Evolutionary conservation across 2,329 filamentous ascomycete genomes (phyloP).

Genomic region (Rhytidhysteron rufulum): DNA sequence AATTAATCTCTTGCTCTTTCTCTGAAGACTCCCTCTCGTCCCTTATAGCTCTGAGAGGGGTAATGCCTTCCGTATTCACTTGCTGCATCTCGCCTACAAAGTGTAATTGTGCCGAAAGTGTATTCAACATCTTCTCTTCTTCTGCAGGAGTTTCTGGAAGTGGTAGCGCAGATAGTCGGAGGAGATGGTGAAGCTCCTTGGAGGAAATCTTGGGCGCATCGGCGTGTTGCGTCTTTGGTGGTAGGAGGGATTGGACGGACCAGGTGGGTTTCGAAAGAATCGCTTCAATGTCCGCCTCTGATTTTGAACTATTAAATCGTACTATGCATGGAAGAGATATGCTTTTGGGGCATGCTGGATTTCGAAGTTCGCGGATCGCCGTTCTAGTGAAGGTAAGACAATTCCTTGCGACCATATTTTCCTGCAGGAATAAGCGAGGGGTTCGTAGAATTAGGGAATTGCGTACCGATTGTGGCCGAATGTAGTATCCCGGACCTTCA

Average conservation of each 20-base stretch:
- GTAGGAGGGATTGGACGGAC: constrained; percentile 76
- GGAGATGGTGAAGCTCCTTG: constrained; percentile 73
- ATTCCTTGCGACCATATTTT: constrained; percentile 4
- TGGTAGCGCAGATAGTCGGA: constrained; percentile 85
- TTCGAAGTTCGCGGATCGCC: not conserved
- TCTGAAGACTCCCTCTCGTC: constrained; percentile 66
- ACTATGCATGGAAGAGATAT: not conserved
- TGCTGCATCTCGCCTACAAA: constrained; percentile 86
- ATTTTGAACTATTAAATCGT: constrained; percentile 2
- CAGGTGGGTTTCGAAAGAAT: constrained; percentile 69
- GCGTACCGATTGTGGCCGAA: not conserved
- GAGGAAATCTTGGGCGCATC: constrained; percentile 52
- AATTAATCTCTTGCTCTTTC: constrained; percentile 55
- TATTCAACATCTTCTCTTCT: constrained; percentile 67
- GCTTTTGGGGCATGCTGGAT: not conserved
- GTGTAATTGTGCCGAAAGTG: constrained; percentile 75
- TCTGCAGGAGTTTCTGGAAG: constrained; percentile 60
- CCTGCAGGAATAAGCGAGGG: constrained; percentile 5
- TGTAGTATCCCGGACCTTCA: not conserved
- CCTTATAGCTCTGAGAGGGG: constrained; percentile 72
- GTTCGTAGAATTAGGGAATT: not conserved
- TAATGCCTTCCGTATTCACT: constrained; percentile 68
- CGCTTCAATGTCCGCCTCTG: constrained; percentile 26
- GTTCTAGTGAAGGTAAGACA: not conserved
- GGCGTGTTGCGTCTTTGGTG: constrained; percentile 34